phyloP scores from a whole-genome alignment of 2,329 filamentous ascomycete genomes.

The Coniochaeta hoffmannii region DNA sequence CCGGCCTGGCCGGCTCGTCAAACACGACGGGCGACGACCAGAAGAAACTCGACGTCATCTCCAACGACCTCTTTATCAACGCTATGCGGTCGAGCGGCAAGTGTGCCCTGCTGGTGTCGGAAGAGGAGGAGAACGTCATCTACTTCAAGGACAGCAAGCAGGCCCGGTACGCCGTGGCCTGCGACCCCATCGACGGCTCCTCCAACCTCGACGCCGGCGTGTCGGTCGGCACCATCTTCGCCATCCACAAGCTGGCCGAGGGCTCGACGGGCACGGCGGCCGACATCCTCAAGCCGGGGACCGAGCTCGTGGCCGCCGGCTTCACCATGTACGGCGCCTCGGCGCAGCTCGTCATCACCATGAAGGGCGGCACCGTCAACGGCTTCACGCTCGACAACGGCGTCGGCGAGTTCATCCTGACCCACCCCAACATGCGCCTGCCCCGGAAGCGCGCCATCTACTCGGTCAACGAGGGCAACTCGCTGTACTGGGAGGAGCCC shows the following conservation, averaged over 20 bases:
- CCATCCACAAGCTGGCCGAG: slow-evolving; percentile 81
- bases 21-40: slow-evolving; percentile 97
- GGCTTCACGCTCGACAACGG: slow-evolving; percentile 97
- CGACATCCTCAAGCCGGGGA: slow-evolving; percentile 83
- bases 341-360: slow-evolving; percentile 92
- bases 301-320: slow-evolving; percentile 86
- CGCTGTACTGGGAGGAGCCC: slow-evolving; percentile 86
- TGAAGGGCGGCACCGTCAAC: slow-evolving; percentile 87
- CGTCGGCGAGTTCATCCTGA: slow-evolving; percentile 97
- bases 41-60: slow-evolving; percentile 99
- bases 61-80: slow-evolving; percentile 94
- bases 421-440: slow-evolving; percentile 88
- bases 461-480: slow-evolving; percentile 98
- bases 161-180: slow-evolving; percentile 88
- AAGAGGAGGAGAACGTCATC: slow-evolving; percentile 93
- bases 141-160: slow-evolving; percentile 70
- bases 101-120: slow-evolving; percentile 88
- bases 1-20: slow-evolving; percentile 86
- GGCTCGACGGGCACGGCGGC: slow-evolving; percentile 67
- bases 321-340: slow-evolving; percentile 99
- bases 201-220: slow-evolving; percentile 98
- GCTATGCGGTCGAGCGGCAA: slow-evolving; percentile 91
- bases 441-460: slow-evolving; percentile 80
- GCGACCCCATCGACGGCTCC: slow-evolving; percentile 95
- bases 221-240: slow-evolving; percentile 96